phyloP scores from a whole-genome alignment of 202 grass and related monocot genomes.

The Elaeis oleifera region DNA sequence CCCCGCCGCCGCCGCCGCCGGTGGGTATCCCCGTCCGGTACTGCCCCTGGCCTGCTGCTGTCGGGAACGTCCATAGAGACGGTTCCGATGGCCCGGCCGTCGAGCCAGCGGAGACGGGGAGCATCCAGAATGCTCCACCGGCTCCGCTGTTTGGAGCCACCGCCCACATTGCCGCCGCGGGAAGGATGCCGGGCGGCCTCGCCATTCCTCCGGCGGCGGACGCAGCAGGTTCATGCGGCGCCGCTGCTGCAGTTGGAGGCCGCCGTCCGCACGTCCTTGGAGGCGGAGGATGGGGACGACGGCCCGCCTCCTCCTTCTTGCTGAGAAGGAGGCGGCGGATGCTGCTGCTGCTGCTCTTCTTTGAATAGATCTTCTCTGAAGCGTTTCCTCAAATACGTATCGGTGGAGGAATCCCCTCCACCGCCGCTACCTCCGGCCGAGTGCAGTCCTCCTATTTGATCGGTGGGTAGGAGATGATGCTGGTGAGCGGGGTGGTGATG shows the following conservation, averaged over 20 bases:
- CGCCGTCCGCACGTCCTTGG: slow-evolving; percentile 2
- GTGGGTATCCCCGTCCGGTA: background rate
- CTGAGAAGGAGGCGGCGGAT: background rate
- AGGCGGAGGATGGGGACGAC: slow-evolving; percentile 25
- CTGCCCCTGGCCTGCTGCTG: slow-evolving; percentile 18
- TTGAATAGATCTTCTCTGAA: slow-evolving; percentile 88
- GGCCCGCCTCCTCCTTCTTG: slow-evolving; percentile 24
- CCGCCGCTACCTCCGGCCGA: background rate
- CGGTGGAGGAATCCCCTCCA: slow-evolving; percentile 33
- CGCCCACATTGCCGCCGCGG: slow-evolving; percentile 73
- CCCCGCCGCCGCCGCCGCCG: slow-evolving; percentile 18
- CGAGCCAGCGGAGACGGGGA: slow-evolving; percentile 55
- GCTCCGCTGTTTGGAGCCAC: slow-evolving; percentile 47
- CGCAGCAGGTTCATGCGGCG: background rate
- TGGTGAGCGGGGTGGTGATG: slow-evolving; percentile 30
- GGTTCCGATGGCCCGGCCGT: slow-evolving; percentile 38
- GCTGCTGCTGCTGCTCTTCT: slow-evolving; percentile 54
- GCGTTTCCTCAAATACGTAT: slow-evolving; percentile 68
- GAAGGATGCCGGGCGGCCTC: slow-evolving; percentile 14
- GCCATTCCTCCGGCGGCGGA: slow-evolving; percentile 1
- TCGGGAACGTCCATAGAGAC: slow-evolving; percentile 67
- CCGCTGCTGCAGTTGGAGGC: slow-evolving; percentile 10
- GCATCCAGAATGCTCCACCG: slow-evolving; percentile 82
- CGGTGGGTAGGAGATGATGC: slow-evolving; percentile 11
- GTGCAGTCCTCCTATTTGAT: slow-evolving; percentile 6